Evolutionary conservation across 2,329 filamentous ascomycete species (phyloP), one percentile per base, ranked within the genome.

Genomic region (Metarhizium sp.): DNA sequence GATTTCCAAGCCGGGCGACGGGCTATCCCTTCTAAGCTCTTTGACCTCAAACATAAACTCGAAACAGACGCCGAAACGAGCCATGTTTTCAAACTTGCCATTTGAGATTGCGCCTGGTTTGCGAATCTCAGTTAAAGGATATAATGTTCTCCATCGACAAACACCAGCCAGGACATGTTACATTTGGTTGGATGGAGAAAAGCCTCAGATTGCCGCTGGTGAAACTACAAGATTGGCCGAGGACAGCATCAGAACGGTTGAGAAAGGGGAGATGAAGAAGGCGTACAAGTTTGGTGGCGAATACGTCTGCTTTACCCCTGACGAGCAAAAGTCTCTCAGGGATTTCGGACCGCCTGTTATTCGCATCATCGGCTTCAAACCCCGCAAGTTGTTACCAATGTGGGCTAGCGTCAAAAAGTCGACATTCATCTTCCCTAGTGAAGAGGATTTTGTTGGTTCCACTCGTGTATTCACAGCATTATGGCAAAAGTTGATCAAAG

Each of bases 211-310:
- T 55, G 92, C 84, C 1, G 77, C 81, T 13, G 84, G 88, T 1
- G 81, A 87, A 62, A 94, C 89, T 0, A 85, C 84, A 1, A 82
- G 85, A 55, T 79, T 92, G 55, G 86, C 90, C 4, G 88, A 90
- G 58, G 90, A 95, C 62, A 91, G 85, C 18, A 82, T 86, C 2
- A 80, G 85, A 42, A 82, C 84, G 0, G 84, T 97, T 0, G 86
- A 95, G 59, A 92, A 92, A 62, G 74, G 73, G 3, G 91, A 97
- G 64, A 81, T 95, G 20, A 87, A 87, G 57, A 96, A 94, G 70
- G 94, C 92, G 0, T 99, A 94, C 76, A 96, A 94, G 64, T 97
- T 97, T 66, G 94, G 92, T 13, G 92, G 90, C 43, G 90, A 95
- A 61, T 90, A 90, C 50, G 83, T 99, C 50, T 81, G 87, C 51